Base-by-base conservation (phyloP, 192 early-diverging fungal genomes). In the Coemansia sp. region DNA sequence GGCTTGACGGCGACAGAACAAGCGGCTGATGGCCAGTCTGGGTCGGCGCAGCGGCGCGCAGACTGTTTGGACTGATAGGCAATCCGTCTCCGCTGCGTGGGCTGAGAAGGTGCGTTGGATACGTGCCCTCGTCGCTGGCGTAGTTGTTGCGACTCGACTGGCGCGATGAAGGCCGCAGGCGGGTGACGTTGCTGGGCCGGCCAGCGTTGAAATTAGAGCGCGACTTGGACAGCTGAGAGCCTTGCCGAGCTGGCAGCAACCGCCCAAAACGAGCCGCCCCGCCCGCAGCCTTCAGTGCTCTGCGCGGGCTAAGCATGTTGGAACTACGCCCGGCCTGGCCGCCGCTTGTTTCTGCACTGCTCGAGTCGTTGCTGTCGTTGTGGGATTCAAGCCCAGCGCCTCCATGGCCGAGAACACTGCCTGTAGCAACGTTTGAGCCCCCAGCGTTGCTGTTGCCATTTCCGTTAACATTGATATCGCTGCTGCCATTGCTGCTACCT, bases 131-230 rank as follows among this genome's bases (percentile, higher is more conserved):
- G 22, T 76, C 78, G 58, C 71, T 67, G 16, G 61, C 64, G 46
- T 78, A 65, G 63, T 64, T 72, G 41, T 62, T 61, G 55, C 70
- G 73, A 39, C 56, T 80, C 10, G 78, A 81, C 62, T 81, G 73
- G 49, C 78, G 78, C 41, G 78, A 81, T 9, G 78, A 81, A 39
- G 78, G 78, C 8, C 78, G 73, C 65, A 81, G 51, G 7, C 74
- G 69, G 6, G 59, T 68, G 19, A 67, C 67, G 22, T 78, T 78
- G 70, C 56, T 66, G 9, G 70, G 78, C 41, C 64, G n/a, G 45
- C 69, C 56, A 12, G 61, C 36, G n/a, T 45, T 61, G n/a, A 55
- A 15, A 43, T 67, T 67, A 36, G 56, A 54, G 16, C 56, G 66
- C 18, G 56, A 8, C 42, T 45, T 36, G 22, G 64, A 37, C 15